Conservation (phyloP, 257 asterid genomes). For the Verbascum thapsus region DNA sequence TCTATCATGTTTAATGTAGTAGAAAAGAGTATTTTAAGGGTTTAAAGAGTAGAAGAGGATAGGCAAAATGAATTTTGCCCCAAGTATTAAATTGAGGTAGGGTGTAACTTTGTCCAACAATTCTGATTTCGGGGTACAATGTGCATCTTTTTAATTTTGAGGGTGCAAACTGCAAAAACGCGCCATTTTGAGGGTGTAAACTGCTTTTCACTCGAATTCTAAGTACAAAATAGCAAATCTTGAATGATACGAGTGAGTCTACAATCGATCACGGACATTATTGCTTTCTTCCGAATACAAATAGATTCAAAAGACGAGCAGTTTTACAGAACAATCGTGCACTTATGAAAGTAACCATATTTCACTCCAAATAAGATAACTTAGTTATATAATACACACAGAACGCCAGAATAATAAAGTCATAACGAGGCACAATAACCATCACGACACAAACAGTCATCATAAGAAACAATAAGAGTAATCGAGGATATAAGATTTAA, state of each 20-base stretch:
- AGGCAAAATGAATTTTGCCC: too few species aligned
- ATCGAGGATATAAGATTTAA: constrained; percentile 29
- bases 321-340: constrained; percentile 29
- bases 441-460: constrained; percentile 23
- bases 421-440: constrained; percentile 19
- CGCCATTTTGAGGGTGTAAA: too few species aligned
- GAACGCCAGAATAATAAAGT: constrained; percentile 22
- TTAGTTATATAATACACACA: constrained; percentile 30
- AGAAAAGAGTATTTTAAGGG: too few species aligned
- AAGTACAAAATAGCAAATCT: neutral
- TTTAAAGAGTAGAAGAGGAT: too few species aligned
- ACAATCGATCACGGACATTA: neutral
- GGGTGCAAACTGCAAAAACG: too few species aligned
- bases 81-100: too few species aligned
- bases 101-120: too few species aligned
- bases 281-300: neutral
- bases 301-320: neutral
- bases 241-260: neutral
- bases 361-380: constrained; percentile 31
- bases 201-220: too few species aligned
- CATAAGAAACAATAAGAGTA: neutral
- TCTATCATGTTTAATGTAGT: too few species aligned
- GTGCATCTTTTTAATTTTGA: too few species aligned
- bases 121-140: too few species aligned
- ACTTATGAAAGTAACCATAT: constrained; percentile 21